Evolutionary conservation across 2,329 filamentous ascomycete species (phyloP).

Genomic region (Penicillium sumatraense): DNA sequence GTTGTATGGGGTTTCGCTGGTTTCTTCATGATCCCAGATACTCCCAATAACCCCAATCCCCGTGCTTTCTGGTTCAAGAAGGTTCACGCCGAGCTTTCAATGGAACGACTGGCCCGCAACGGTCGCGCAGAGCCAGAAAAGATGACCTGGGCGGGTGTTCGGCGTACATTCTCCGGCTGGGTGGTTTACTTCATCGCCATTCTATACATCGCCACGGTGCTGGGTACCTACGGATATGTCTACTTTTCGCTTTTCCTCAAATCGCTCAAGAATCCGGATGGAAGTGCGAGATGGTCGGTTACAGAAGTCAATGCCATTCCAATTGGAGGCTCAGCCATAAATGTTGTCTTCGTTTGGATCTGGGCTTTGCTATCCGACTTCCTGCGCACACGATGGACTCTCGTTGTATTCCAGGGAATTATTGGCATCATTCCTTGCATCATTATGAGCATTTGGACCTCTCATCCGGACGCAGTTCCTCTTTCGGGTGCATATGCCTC

Average conservation of each 20-base stretch:
- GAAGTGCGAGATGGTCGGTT: conserved; percentile 47
- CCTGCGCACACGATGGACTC: conserved; percentile 55
- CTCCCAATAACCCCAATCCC: conserved; percentile 38
- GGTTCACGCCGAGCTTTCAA: conserved; percentile 48
- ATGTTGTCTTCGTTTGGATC: conserved; percentile 58
- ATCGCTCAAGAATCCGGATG: conserved; percentile 40
- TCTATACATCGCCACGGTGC: conserved; percentile 52
- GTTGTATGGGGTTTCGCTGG: conserved; percentile 41
- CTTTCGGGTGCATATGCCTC: conserved; percentile 56
- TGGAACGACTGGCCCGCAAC: conserved; percentile 50
- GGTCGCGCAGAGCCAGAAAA: conserved; percentile 52
- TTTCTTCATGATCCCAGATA: conserved; percentile 45
- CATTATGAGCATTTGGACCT: conserved; percentile 60
- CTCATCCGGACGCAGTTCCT: conserved; percentile 47
- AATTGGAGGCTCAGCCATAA: conserved; percentile 54
- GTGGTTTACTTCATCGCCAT: conserved; percentile 52
- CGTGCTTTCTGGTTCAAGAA: conserved; percentile 49
- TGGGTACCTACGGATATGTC: conserved; percentile 52
- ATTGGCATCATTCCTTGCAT: conserved; percentile 56
- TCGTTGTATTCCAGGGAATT: conserved; percentile 54
- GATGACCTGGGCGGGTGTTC: conserved; percentile 50
- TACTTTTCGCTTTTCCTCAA: conserved; percentile 32
- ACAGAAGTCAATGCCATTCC: conserved; percentile 56
- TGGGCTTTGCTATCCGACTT: conserved; percentile 59
- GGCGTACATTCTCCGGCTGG: conserved; percentile 51